Evolutionary conservation across 2,329 filamentous ascomycete genomes (phyloP), one percentile per base, ranked within the genome.

Genomic region (Aspergillus sp.): DNA sequence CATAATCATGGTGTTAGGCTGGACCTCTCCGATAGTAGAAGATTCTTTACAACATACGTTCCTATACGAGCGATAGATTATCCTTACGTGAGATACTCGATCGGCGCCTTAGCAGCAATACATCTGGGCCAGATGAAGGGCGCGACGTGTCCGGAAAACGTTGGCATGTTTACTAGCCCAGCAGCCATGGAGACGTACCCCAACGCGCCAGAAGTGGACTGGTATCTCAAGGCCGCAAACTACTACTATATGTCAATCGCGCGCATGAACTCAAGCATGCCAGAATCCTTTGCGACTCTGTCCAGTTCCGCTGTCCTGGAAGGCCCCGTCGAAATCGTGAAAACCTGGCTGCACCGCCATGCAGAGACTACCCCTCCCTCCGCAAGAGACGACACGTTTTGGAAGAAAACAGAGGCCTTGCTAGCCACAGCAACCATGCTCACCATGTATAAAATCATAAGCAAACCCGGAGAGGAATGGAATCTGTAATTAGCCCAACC

Each of bases 391-490:
- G 60, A 58, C n/a, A 41, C 63, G 59, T 62, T 77, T 38, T 67
- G 77, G 38, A 79, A 79, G 52, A 81, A 81, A 63, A 78, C 81
- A 4, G 85, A 88, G 64, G 84, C 89, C 49, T 75, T 87, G 7
- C 76, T 89, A 8, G 84, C 85, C 4, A 84, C 86, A 3, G 84
- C 85, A 1, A 82, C 84, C 0, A 86, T 89, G 1, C 75, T 89
- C 1, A 87, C 84, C 59, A 81, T 85, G 0, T 89, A 87, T 58
- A 86, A 88, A 62, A 82, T 88, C 43, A 72, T 89, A n/a, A 85
- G 88, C 68, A 82, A 83, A 3, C 84, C 84, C 1, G 84, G 83
- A 2, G 79, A 81, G 0, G 85, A 85, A 32, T 89, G 86, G 86
- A 80, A 83, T 32, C 80, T 66, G 75, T 78, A 64, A 60, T 74